Conservation (phyloP, 1,284 basidiomycete species). For the Abortiporus biennis region DNA sequence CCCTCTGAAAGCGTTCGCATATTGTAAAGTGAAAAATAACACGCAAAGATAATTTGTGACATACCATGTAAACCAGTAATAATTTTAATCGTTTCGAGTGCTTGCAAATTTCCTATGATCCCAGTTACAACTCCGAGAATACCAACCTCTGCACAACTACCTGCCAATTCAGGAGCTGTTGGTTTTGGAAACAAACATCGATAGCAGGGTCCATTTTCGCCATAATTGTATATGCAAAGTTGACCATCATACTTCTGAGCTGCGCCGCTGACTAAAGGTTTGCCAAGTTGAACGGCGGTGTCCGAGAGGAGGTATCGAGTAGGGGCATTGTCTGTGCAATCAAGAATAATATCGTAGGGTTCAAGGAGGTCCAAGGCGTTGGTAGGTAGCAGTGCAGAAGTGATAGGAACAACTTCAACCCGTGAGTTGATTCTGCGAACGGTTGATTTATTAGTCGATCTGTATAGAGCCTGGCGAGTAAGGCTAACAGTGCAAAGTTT, state of each 20-base stretch:
- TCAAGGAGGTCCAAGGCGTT: constrained; percentile 61
- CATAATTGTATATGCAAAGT: constrained; percentile 75
- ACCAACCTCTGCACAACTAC: constrained; percentile 87
- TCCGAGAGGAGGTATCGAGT: constrained; percentile 96
- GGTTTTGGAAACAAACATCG: constrained; percentile 88
- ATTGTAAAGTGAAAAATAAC: constrained; percentile 2
- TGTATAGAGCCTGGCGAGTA: background rate
- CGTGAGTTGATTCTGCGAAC: constrained; percentile 64
- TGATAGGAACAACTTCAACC: constrained; percentile 47
- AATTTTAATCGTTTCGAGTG: constrained; percentile 84
- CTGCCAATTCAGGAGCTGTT: constrained; percentile 54
- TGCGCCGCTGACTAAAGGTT: constrained; percentile 88
- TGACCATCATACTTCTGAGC: constrained; percentile 93
- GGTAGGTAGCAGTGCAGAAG: constrained; percentile 45
- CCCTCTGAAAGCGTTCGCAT: constrained; percentile 42
- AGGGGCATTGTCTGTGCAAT: constrained; percentile 93
- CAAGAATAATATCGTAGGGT: constrained; percentile 76
- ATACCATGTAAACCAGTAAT: constrained; percentile 68
- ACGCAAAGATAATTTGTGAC: background rate
- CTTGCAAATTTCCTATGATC: constrained; percentile 88
- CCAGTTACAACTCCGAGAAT: constrained; percentile 90
- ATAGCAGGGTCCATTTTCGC: constrained; percentile 80
- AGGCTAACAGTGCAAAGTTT: background rate
- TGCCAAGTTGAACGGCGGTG: constrained; percentile 65
- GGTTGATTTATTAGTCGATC: constrained; percentile 46